Evolutionary conservation across 2,329 filamentous ascomycete genomes (phyloP).

Genomic region (Balansia obtecta): DNA sequence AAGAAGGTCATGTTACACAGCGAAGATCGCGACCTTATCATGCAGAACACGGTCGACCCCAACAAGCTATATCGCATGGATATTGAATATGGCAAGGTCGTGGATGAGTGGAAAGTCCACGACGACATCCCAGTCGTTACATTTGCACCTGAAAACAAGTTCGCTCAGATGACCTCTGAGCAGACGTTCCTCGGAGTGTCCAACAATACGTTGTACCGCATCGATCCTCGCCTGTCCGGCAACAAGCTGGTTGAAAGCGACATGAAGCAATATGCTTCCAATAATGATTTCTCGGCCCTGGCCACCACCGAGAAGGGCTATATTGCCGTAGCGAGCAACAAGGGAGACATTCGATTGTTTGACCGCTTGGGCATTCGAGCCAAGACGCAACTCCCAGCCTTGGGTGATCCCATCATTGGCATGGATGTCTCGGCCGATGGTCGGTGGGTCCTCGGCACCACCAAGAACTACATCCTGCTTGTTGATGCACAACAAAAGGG

Average conservation of each 20-base stretch:
- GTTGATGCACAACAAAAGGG: conserved; percentile 84
- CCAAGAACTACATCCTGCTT: conserved; percentile 84
- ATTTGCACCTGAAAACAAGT: conserved; percentile 95
- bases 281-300: conserved; percentile 92
- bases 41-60: conserved; percentile 72
- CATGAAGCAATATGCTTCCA: conserved; percentile 90
- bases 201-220: conserved; percentile 80
- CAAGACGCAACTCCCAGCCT: conserved; percentile 90
- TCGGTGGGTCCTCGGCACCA: conserved; percentile 89
- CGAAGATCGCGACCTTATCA: conserved; percentile 77
- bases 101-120: conserved; percentile 97
- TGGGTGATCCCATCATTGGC: conserved; percentile 89
- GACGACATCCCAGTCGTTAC: conserved; percentile 88
- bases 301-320: conserved; percentile 95
- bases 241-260: conserved; percentile 88
- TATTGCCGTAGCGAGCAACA: conserved; percentile 92
- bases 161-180: conserved; percentile 89
- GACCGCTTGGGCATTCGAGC: conserved; percentile 93
- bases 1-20: conserved; percentile 96
- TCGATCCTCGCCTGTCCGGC: conserved; percentile 81
- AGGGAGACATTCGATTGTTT: conserved; percentile 93
- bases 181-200: conserved; percentile 93
- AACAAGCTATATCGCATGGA: conserved; percentile 96
- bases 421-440: conserved; percentile 93
- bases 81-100: conserved; percentile 91